Conservation (phyloP, 257 asterid genomes). For the Rauvolfia tetraphylla region DNA sequence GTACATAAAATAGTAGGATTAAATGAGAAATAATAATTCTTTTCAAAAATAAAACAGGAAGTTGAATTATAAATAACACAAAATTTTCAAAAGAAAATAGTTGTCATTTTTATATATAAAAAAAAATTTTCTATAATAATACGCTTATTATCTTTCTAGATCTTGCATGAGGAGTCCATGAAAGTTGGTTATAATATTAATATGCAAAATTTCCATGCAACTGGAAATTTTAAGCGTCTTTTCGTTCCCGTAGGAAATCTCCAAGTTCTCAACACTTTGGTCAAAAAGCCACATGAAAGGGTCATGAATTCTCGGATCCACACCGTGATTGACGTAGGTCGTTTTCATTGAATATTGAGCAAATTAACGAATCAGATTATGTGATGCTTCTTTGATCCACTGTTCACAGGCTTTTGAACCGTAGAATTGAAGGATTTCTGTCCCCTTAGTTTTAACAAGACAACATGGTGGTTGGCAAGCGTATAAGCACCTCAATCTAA, state of each 20-base stretch:
- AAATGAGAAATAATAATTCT: no score
- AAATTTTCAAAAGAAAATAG: no score
- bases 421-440: background rate
- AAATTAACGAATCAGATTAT: constrained; percentile 6
- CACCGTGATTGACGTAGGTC: constrained; percentile 72
- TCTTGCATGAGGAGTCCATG: background rate
- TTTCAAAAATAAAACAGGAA: no score
- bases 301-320: constrained; percentile 25
- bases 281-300: constrained; percentile 28
- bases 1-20: no score
- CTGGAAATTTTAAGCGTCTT: no score
- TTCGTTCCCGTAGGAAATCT: constrained; percentile 1
- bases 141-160: no score
- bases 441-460: background rate
- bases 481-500: background rate
- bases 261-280: constrained; percentile 12
- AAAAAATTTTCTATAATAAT: no score
- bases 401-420: no score
- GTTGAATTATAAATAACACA: no score
- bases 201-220: no score
- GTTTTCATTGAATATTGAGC: constrained; percentile 31
- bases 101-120: no score
- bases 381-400: no score
- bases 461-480: background rate
- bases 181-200: constrained; percentile 2